A percentile compares a stretch with the other conserved stretches of the same genome.
phyloP scores from a whole-genome alignment of 208 protist species.

The Acanthamoeba castellanii region DNA sequence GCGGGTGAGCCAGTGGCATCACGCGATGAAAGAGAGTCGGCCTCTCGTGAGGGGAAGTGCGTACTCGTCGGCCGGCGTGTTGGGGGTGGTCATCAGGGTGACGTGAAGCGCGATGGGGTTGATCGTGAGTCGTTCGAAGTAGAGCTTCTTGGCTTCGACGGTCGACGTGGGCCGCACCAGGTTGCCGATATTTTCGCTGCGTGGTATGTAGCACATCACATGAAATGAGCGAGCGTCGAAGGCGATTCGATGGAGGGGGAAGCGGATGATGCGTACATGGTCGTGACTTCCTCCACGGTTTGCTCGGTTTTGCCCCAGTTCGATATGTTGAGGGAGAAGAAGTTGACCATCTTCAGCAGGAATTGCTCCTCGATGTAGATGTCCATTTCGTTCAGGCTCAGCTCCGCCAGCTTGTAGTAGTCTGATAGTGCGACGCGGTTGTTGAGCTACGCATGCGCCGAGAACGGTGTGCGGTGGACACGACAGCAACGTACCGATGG shows the following conservation, averaged over 20 bases:
- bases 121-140: slow-evolving; percentile 79
- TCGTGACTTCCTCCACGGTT: slow-evolving; percentile 63
- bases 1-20: neutral
- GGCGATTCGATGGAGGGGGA: neutral
- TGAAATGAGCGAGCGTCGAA: neutral
- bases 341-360: slow-evolving; percentile 68
- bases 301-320: slow-evolving; percentile 58
- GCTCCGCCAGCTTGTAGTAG: slow-evolving; percentile 38
- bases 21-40: neutral
- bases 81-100: slow-evolving; percentile 63
- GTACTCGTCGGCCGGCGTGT: neutral
- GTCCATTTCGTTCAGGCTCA: slow-evolving; percentile 71
- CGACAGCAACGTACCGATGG: neutral
- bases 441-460: neutral
- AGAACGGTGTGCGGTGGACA: neutral
- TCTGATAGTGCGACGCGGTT: neutral
- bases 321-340: slow-evolving; percentile 67
- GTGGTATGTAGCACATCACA: neutral
- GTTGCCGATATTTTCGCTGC: neutral
- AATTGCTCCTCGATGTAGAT: slow-evolving; percentile 69
- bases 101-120: slow-evolving; percentile 79
- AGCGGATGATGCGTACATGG: neutral
- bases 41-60: neutral
- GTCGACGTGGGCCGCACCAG: slow-evolving; percentile 24
- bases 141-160: slow-evolving; percentile 72